Conservation (phyloP, 768 basidiomycete species). For the Erythrobasidium yunnanense region DNA sequence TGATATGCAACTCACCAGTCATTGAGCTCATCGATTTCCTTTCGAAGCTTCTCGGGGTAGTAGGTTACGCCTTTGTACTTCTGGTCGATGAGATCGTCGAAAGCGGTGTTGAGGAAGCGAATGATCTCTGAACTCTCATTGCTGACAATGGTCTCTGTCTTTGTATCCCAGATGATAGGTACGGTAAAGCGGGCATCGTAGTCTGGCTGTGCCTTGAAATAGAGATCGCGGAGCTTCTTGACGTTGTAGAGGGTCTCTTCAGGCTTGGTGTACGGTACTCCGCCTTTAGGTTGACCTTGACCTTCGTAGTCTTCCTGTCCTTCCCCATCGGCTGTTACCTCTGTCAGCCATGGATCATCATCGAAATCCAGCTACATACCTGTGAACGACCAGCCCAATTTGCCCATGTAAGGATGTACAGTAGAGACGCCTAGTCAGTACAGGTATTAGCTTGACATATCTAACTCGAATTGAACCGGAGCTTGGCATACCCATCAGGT, state of each 20-base stretch:
- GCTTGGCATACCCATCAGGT: slow-evolving; percentile 57
- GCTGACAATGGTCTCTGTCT: slow-evolving; percentile 74
- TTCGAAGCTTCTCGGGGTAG: slow-evolving; percentile 62
- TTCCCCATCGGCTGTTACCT: neutral
- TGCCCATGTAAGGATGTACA: slow-evolving; percentile 77
- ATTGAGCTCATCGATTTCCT: slow-evolving; percentile 73
- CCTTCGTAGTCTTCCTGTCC: slow-evolving; percentile 33
- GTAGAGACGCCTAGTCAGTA: slow-evolving; percentile 55
- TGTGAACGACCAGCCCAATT: slow-evolving; percentile 77
- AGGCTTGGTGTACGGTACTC: slow-evolving; percentile 50
- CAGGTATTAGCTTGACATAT: neutral
- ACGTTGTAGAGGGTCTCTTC: slow-evolving; percentile 31
- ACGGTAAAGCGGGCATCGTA: slow-evolving; percentile 71
- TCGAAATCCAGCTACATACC: slow-evolving; percentile 20
- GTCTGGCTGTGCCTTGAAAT: slow-evolving; percentile 60
- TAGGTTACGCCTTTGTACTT: slow-evolving; percentile 45
- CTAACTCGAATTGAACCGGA: neutral
- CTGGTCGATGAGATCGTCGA: slow-evolving; percentile 27
- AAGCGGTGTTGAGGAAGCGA: slow-evolving; percentile 65
- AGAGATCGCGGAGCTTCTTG: slow-evolving; percentile 70
- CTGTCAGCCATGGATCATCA: slow-evolving; percentile 4
- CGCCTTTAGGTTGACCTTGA: slow-evolving; percentile 63
- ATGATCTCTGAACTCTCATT: slow-evolving; percentile 83
- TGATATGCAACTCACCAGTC: slow-evolving; percentile 61
- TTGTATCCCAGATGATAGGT: slow-evolving; percentile 87